phyloP scores from a whole-genome alignment of 148 eudicot species.

The Silene conica region DNA sequence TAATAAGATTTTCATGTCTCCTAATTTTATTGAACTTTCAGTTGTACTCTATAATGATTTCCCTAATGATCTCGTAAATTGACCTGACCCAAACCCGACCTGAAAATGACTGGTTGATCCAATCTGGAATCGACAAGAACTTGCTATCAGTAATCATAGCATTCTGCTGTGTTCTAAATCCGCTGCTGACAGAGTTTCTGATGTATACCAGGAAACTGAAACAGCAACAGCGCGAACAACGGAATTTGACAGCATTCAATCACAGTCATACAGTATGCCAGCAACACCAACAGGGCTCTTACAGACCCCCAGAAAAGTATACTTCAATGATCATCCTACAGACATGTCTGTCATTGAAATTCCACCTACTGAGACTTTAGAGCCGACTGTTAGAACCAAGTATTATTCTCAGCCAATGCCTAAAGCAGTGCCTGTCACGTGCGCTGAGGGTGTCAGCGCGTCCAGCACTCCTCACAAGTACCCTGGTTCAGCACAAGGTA shows the following conservation, averaged over 20 bases:
- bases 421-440: conserved; percentile 15
- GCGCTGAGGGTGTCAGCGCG: conserved; percentile 26
- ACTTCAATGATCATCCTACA: conserved; percentile 35
- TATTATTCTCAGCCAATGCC: conserved; percentile 68
- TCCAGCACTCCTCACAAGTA: conserved; percentile 21
- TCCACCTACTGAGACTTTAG: conserved; percentile 15
- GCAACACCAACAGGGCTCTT: conserved; percentile 46
- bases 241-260: conserved; percentile 24
- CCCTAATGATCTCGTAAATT: no score
- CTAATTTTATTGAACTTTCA: neutral
- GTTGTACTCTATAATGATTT: no score
- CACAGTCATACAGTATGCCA: conserved; percentile 72
- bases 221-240: conserved; percentile 10
- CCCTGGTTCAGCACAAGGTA: conserved; percentile 21
- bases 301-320: conserved; percentile 35
- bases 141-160: no score
- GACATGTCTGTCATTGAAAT: conserved; percentile 6
- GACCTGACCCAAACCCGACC: no score
- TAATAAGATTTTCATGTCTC: neutral
- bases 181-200: neutral
- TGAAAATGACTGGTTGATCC: no score
- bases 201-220: conserved; percentile 35
- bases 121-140: no score
- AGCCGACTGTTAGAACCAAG: conserved; percentile 16
- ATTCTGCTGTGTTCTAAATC: neutral